Evolutionary conservation across 192 early-diverging fungal species (phyloP), one percentile per base, ranked within the genome.

Genomic region (Coemansia sp.): DNA sequence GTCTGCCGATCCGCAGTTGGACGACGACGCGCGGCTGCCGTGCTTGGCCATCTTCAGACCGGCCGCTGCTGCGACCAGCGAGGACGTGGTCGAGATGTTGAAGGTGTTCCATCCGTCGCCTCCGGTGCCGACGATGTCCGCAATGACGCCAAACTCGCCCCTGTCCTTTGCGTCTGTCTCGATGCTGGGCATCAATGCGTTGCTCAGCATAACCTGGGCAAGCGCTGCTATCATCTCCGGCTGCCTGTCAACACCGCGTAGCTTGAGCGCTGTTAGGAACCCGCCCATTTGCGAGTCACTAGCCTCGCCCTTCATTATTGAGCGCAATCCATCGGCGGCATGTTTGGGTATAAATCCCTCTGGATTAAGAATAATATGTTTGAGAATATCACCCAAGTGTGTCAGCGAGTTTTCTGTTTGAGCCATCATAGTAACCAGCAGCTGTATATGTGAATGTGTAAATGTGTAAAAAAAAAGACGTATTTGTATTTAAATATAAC

Each of bases 61-160:
- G 4, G 93, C 91, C 18, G 93, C 94, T 2, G 93, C 96, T 10
- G 89, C 89, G 0, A 98, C 88, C 29, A 98, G 83, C 27, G 89
- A 83, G 10, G 91, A 81, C 0, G 96, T 91, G 0, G 96, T 98
- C 1, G 87, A 90, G 11, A 97, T 94, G 60, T 98, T 98, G 63
- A 95, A 98, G 15, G 96, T 98, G 67, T 97, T 82, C 60, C 92
- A 89, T 13, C 94, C 94, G 76, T 98, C 96, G 8, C 96, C 96
- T n/a, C 96, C 96, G 1, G 96, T 98, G 4, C 96, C 96, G 3
- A 97, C 93, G 67, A 96, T 94, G 58, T 98, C 94, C 3, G 86
- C 84, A 6, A 92, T 56, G 22, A 57, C 42, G 19, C 61, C 37
- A 74, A 69, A 24, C 53, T 79, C 36, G 60, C 69, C 19, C 65